Evolutionary conservation across 2,329 filamentous ascomycete species (phyloP).

Genomic region (Eutypa lata): DNA sequence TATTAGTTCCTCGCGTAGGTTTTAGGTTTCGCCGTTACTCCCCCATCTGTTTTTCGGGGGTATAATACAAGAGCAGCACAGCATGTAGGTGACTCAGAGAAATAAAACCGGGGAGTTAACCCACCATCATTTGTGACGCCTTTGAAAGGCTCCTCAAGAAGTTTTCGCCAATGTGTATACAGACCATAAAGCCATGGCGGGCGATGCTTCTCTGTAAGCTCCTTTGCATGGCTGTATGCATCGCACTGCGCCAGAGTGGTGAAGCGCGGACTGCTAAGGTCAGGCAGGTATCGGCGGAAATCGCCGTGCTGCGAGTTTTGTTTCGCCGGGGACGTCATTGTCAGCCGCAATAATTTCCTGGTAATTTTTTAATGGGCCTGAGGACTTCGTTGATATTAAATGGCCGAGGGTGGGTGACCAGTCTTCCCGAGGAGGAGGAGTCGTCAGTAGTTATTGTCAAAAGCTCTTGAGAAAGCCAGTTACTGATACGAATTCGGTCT

Average conservation of each 20-base stretch:
- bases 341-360: neutral
- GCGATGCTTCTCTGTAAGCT: slow-evolving; percentile 54
- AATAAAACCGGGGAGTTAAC: slow-evolving; percentile 9
- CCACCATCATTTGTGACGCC: slow-evolving; percentile 67
- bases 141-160: slow-evolving; percentile 65
- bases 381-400: neutral
- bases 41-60: neutral
- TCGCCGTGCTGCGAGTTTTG: slow-evolving; percentile 12
- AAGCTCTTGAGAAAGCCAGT: no score
- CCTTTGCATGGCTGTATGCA: slow-evolving; percentile 58
- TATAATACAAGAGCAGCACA: no score
- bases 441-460: no score
- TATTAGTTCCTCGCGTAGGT: no score
- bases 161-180: slow-evolving; percentile 55
- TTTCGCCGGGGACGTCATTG: slow-evolving; percentile 11
- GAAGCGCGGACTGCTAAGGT: slow-evolving; percentile 60
- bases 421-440: no score
- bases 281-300: slow-evolving; percentile 61
- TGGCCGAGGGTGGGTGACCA: neutral
- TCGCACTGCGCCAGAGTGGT: slow-evolving; percentile 60
- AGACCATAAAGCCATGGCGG: slow-evolving; percentile 67
- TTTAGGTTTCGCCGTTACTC: no score
- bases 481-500: no score
- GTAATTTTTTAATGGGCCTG: no score
- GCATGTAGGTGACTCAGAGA: no score